Base-by-base conservation (phyloP, 108 stramenopile genomes). In the Pseudonitzschia multistriata region DNA sequence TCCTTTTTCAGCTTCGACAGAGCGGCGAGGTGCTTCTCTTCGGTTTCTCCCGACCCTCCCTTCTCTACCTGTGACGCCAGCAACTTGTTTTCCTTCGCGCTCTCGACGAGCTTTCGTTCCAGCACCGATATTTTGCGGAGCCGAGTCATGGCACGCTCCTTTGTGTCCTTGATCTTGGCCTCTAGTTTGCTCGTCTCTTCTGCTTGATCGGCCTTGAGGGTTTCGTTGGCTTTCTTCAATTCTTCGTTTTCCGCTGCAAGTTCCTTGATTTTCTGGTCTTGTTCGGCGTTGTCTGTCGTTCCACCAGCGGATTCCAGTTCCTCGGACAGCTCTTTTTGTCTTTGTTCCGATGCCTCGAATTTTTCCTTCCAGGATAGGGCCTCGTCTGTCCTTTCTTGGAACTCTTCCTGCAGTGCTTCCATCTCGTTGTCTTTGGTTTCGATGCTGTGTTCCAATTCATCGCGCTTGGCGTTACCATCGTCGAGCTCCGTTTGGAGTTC, bases 331-430 rank as follows among this genome's bases (percentile, higher is more conserved):
- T 60, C n/a, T 60, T 36, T 2, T 13, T 52, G 50, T 35, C 31
- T 11, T 60, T 60, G 25, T 17, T 35, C 31, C n/a, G 27, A 33
- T 10, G 59, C 59, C n/a, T 60, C 31, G 28, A 13, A 60, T 28
- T 60, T 29, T 36, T 60, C 59, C 35, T 36, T 60, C 59, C 59
- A 60, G 35, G 8, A 21, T 33, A 34, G 34, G 15, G 59, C 31
- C 19, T 60, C 59, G 5, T 29, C 27, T 29, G 6, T 60, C 11
- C 3, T 60, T 14, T 28, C 21, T 5, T 36, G 1, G 0, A 33
- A 35, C 14, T 11, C 11, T 14, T 60, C 59, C 8, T 60, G 31
- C 3, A 60, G 3, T 3, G 15, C 35, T 29, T 29, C 35, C 19
- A 52, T 1, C 24, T 52, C 50, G 22, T 7, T 52, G 3, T 22